A percentile compares a stretch with the other conserved stretches of the same genome.
Evolutionary conservation across 805 yeast species (phyloP).

Genomic region (Starmerella davenportii): DNA sequence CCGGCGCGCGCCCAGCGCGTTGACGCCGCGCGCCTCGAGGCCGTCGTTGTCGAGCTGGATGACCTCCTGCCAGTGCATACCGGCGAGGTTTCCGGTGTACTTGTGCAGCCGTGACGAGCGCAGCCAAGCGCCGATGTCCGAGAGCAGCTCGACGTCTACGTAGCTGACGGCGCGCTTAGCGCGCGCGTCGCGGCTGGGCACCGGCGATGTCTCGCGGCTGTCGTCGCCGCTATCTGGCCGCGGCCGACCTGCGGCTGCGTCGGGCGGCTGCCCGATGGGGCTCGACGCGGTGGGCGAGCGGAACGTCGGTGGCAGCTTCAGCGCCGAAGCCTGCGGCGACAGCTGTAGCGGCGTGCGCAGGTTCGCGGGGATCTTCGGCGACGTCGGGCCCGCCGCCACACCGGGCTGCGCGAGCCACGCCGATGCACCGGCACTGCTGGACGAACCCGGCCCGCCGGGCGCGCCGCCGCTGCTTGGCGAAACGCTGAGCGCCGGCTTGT

Average conservation of each 20-base stretch:
- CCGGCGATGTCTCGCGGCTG: slow-evolving; percentile 1
- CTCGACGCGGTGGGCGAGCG: neutral
- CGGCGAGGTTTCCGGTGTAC: slow-evolving; percentile 69
- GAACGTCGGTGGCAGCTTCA: slow-evolving; percentile 3
- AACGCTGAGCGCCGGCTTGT: neutral
- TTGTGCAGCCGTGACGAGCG: slow-evolving; percentile 79
- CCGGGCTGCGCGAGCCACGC: slow-evolving; percentile 12
- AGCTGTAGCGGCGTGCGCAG: neutral
- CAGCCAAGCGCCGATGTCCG: slow-evolving; percentile 82
- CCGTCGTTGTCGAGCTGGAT: slow-evolving; percentile 50
- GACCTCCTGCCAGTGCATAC: slow-evolving; percentile 61
- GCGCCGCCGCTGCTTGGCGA: neutral
- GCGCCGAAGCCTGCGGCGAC: slow-evolving; percentile 3
- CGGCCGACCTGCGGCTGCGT: neutral
- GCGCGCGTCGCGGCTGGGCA: neutral
- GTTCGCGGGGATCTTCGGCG: slow-evolving; percentile 1
- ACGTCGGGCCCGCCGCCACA: slow-evolving; percentile 3
- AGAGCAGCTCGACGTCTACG: slow-evolving; percentile 26
- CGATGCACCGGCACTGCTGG: too few species aligned
- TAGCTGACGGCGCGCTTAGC: slow-evolving; percentile 9
- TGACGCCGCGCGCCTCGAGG: slow-evolving; percentile 64
- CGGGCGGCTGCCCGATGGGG: neutral
- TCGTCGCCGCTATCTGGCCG: neutral
- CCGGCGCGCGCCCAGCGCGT: slow-evolving; percentile 89
- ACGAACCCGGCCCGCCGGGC: slow-evolving; percentile 11